A percentile compares a stretch with the other conserved stretches of the same genome.
These are phyloP conservation scores for Pseudogymnoascus sp. DNA, from an alignment of 2,329 filamentous ascomycete genomes.

Conservation along the genomic window DNA sequence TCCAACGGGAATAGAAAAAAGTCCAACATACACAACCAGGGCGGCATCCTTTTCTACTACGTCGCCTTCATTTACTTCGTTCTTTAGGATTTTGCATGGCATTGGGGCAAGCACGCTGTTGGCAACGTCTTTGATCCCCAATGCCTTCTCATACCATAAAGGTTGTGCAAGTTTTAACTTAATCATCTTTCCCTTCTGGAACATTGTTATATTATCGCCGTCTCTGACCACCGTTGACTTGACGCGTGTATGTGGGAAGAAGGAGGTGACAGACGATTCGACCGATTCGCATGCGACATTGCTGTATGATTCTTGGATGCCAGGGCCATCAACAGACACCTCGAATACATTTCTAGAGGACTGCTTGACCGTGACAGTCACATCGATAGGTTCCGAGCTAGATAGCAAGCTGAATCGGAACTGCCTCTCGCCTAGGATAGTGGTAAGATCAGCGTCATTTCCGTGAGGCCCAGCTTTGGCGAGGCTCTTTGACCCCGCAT, in stretches of 20 bases:
- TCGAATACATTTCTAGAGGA: conserved; percentile 31
- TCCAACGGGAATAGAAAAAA: conserved; percentile 17
- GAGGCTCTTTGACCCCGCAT: conserved; percentile 23
- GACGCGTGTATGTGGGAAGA: conserved; percentile 75
- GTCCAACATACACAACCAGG: conserved; percentile 63
- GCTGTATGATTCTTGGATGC: conserved; percentile 32
- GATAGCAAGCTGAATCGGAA: conserved; percentile 21
- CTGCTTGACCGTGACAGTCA: conserved; percentile 26
- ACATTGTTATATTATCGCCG: conserved; percentile 61
- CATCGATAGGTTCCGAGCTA: conserved; percentile 7
- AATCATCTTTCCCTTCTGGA: conserved; percentile 60
- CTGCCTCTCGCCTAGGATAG: conserved; percentile 19
- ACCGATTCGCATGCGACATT: conserved; percentile 41
- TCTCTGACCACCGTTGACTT: conserved; percentile 68
- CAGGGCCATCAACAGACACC: conserved; percentile 40
- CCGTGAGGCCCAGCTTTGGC: conserved; percentile 33
- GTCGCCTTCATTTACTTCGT: conserved; percentile 79
- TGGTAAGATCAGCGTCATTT: conserved; percentile 48
- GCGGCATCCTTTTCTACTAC: conserved; percentile 77
- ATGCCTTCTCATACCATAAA: conserved; percentile 77
- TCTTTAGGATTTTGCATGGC: conserved; percentile 92
- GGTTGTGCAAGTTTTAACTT: conserved; percentile 54
- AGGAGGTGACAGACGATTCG: conserved; percentile 53
- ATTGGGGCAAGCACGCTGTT: conserved; percentile 89
- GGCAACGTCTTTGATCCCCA: conserved; percentile 71